phyloP scores from a whole-genome alignment of 139 green algal species.

The Coelastrella sp. region DNA sequence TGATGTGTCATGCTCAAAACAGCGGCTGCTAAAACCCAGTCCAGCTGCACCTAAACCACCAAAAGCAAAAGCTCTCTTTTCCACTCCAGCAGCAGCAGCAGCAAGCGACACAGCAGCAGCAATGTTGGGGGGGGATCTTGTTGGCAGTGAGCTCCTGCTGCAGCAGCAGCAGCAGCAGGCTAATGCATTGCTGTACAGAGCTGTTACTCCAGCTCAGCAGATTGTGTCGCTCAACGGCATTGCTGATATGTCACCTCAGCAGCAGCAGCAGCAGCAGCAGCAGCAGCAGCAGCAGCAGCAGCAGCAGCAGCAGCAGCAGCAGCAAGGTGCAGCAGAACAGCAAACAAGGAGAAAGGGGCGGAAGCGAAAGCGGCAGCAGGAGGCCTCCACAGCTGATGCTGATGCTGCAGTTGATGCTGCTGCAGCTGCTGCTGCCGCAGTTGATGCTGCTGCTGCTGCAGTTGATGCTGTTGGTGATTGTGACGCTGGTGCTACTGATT shows the following conservation, averaged over 20 bases:
- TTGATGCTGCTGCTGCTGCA: background rate
- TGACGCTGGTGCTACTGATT: too few species aligned
- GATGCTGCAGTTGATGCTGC: constrained; percentile 3
- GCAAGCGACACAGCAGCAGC: background rate
- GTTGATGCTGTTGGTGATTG: background rate
- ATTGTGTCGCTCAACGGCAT: background rate
- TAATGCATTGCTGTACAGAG: background rate
- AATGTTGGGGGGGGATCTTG: background rate
- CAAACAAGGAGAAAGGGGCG: background rate
- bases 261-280: background rate
- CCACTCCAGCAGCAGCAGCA: background rate
- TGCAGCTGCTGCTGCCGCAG: background rate
- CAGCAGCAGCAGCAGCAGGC: background rate
- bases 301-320: constrained; percentile 11
- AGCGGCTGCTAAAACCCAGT: background rate
- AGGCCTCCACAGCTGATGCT: background rate
- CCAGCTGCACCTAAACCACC: constrained; percentile 12
- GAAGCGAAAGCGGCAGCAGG: background rate
- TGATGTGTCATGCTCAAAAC: background rate
- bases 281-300: background rate
- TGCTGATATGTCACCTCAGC: background rate
- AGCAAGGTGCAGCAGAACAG: background rate
- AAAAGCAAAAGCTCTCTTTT: background rate
- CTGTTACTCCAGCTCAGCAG: background rate
- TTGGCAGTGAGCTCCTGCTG: background rate